A percentile compares a stretch with the other conserved stretches of the same genome.
These are phyloP conservation scores for Diaporthe ilicicola DNA, from an alignment of 2,329 filamentous ascomycete genomes.

Conservation along the genomic window DNA sequence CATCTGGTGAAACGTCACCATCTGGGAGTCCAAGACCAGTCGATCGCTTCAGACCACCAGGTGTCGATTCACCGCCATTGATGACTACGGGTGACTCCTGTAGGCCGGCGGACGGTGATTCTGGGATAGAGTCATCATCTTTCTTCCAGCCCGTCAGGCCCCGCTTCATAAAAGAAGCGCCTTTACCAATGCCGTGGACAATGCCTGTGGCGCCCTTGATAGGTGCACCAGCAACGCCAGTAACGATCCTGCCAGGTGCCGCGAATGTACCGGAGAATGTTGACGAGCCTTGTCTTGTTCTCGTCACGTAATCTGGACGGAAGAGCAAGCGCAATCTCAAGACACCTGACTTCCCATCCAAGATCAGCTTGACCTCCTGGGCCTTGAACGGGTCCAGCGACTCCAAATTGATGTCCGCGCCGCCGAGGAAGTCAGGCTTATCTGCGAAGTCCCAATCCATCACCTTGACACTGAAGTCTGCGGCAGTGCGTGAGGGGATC, in stretches of 20 bases:
- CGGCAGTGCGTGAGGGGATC: constrained; percentile 83
- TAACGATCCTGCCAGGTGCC: constrained; percentile 86
- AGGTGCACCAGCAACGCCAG: constrained; percentile 82
- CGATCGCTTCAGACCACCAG: constrained; percentile 51
- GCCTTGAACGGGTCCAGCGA: constrained; percentile 85
- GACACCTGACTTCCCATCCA: constrained; percentile 90
- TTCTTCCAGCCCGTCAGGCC: constrained; percentile 81
- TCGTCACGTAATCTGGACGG: constrained; percentile 89
- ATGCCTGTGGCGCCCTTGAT: constrained; percentile 84
- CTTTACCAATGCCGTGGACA: constrained; percentile 84
- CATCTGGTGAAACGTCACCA: constrained; percentile 39
- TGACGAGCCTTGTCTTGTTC: constrained; percentile 86
- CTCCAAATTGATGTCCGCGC: constrained; percentile 77
- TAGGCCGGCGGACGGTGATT: constrained; percentile 23
- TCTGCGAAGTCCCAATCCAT: constrained; percentile 98
- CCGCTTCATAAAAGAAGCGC: constrained; percentile 88
- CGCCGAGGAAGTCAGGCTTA: constrained; percentile 90
- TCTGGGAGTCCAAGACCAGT: constrained; percentile 47
- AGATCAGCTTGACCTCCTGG: constrained; percentile 75
- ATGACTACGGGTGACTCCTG: constrained; percentile 46
- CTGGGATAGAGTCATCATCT: constrained; percentile 54
- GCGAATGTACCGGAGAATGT: constrained; percentile 94
- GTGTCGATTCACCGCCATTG: constrained; percentile 49
- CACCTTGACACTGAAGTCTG: constrained; percentile 83
- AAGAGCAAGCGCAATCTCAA: constrained; percentile 88